Conservation (phyloP, 192 early-diverging fungal genomes). For the Diversispora eburnea region DNA sequence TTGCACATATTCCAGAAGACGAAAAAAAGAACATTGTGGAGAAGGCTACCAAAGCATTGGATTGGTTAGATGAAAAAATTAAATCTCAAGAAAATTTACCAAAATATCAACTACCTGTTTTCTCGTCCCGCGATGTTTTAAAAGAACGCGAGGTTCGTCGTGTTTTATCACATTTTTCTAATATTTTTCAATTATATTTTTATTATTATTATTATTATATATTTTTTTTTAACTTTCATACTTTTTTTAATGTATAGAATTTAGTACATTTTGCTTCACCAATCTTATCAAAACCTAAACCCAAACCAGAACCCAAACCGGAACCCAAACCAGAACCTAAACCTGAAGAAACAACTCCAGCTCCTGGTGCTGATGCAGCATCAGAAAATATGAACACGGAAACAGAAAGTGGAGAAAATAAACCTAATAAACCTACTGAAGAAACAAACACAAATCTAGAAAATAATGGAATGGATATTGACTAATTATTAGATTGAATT, state of each 20-base stretch:
- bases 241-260: constrained; percentile 3
- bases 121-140: constrained; percentile 69
- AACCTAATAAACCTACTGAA: too few relatives aligned
- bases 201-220: too few relatives aligned
- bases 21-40: constrained; percentile 82
- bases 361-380: neutral
- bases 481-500: too few relatives aligned
- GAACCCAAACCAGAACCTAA: constrained; percentile 56
- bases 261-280: constrained; percentile 70
- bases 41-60: constrained; percentile 67
- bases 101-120: constrained; percentile 72
- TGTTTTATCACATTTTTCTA: neutral
- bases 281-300: constrained; percentile 90
- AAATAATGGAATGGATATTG: too few relatives aligned
- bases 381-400: neutral
- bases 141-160: constrained; percentile 60
- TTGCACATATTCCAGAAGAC: constrained; percentile 78
- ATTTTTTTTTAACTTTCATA: neutral
- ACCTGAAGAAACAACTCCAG: constrained; percentile 33
- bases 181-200: neutral
- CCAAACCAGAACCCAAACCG: constrained; percentile 55
- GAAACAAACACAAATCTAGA: too few relatives aligned
- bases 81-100: constrained; percentile 68
- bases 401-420: neutral
- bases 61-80: constrained; percentile 84